Evolutionary conservation across 2,329 filamentous ascomycete species (phyloP), one percentile per base, ranked within the genome.

Genomic region (Elsinoe arachidis): DNA sequence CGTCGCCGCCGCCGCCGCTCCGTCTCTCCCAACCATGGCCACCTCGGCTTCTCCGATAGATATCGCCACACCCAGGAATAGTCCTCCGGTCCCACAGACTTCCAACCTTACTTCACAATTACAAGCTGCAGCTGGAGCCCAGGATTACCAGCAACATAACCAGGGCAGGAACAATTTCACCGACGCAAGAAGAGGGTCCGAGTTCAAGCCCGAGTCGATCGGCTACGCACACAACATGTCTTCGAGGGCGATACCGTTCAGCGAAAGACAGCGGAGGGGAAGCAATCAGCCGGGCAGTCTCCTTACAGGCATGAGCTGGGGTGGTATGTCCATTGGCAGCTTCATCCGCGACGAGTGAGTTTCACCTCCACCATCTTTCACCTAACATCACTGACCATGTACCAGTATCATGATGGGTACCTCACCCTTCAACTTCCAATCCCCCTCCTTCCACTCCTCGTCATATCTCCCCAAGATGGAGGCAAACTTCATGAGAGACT

Each of bases 331-430:
- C 7, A 89, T 97, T 63, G 92, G 92, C 61, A 97, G 92, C 68
- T 97, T 95, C 79, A 93, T 99, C 72, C 82, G 89, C 72, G 92
- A 99, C 76, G 93, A 99, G 93, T 99, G 84, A 84, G 92, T 86
- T 55, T 57, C 46, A 57, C 39, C 55, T 49, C 3, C n/a, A 19
- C 33, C 21, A 19, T 34, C n/a, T 30, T 21, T 51, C 34, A 39
- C 44, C 26, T 19, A 11, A 49, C 58, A 60, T 58, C 53, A 46
- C 46, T 58, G 38, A 62, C 58, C 46, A 33, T 65, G 64, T 70
- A 96, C 90, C 72, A 91, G 96, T 68, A 86, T 95, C 70, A 96
- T 96, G 88, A 84, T 89, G 60, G 91, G 93, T 67, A 96, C 90
- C 15, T 97, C 93, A n/a, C 93, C 93, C 10, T 95, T 92, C 68